Conservation (phyloP, 768 basidiomycete genomes). For the Pleurotus tuber-regium region DNA sequence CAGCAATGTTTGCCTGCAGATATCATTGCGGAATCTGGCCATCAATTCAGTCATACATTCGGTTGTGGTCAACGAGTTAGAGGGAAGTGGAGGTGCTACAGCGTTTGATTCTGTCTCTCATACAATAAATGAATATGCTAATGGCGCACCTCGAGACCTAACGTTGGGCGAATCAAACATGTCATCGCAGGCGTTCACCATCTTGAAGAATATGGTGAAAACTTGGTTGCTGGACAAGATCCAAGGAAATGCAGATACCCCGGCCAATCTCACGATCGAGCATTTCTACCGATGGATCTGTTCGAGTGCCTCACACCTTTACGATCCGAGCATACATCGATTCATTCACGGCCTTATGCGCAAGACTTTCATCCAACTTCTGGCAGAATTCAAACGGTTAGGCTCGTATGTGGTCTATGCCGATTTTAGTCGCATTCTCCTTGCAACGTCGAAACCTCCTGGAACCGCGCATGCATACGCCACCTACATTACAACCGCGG, state of each 20-base stretch:
- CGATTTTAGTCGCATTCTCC: constrained; percentile 85
- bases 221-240: constrained; percentile 89
- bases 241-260: constrained; percentile 59
- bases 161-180: constrained; percentile 88
- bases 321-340: constrained; percentile 88
- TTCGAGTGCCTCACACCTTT: constrained; percentile 80
- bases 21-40: constrained; percentile 88
- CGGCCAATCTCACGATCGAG: constrained; percentile 72
- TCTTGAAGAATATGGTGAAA: constrained; percentile 86
- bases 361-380: constrained; percentile 94
- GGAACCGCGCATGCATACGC: constrained; percentile 95
- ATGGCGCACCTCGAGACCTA: constrained; percentile 64
- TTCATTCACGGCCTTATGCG: constrained; percentile 96
- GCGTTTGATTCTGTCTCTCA: constrained; percentile 93
- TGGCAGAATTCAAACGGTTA: constrained; percentile 94
- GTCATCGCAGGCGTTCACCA: constrained; percentile 81
- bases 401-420: constrained; percentile 94
- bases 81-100: constrained; percentile 90
- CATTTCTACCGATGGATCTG: constrained; percentile 99
- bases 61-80: constrained; percentile 93
- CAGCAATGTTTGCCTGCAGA: constrained; percentile 88
- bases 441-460: constrained; percentile 94
- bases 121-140: constrained; percentile 86
- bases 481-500: constrained; percentile 90
- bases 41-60: constrained; percentile 94